phyloP scores from a whole-genome alignment of 176 grass and related monocot genomes.

The Pontederia paniculata region DNA sequence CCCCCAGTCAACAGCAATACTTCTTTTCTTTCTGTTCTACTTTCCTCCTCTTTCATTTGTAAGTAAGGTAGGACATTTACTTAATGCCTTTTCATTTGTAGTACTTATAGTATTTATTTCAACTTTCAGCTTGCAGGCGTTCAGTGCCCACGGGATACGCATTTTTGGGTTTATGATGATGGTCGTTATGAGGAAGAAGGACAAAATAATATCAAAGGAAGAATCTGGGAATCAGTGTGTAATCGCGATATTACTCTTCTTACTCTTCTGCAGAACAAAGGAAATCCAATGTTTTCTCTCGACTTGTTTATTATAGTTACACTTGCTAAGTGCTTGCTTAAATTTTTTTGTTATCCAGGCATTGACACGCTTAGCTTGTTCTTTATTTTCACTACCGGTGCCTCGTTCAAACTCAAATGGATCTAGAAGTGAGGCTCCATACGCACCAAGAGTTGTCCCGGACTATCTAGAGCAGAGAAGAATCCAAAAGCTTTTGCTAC shows the following conservation, averaged over 20 bases:
- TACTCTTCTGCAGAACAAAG: neutral
- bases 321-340: constrained; percentile 12
- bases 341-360: constrained; percentile 32
- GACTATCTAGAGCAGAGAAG: constrained; percentile 77
- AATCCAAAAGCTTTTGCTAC: constrained; percentile 77
- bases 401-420: constrained; percentile 38
- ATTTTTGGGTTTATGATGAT: constrained; percentile 98
- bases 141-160: constrained; percentile 86
- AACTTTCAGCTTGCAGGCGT: constrained; percentile 61
- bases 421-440: constrained; percentile 40
- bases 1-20: too few species aligned
- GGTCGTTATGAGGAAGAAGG: constrained; percentile 95
- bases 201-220: constrained; percentile 96
- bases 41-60: too few species aligned
- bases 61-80: neutral
- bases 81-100: neutral
- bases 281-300: neutral
- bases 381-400: constrained; percentile 71
- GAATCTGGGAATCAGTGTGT: constrained; percentile 68
- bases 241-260: neutral
- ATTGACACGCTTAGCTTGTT: constrained; percentile 55
- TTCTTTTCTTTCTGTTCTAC: neutral
- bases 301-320: neutral
- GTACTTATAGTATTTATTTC: neutral
- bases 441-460: constrained; percentile 45